A percentile compares a stretch with the other conserved stretches of the same genome.
Conservation (phyloP, 768 basidiomycete species). For the Lactifluus echinatus region DNA sequence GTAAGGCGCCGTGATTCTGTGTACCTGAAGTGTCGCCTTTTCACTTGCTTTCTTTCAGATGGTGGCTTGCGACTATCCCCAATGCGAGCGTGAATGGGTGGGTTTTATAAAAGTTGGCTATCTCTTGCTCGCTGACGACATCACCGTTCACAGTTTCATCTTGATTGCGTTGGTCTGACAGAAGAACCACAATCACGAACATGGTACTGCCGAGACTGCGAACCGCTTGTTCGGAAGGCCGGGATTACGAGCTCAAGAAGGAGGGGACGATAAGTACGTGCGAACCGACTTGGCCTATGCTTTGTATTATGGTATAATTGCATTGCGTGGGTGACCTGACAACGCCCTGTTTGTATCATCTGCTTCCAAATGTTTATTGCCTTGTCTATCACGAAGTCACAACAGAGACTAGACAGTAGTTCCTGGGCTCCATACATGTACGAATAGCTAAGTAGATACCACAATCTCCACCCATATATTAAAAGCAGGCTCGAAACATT, state of each 20-base stretch:
- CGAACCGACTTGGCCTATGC: neutral
- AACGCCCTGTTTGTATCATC: neutral
- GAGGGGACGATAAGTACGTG: constrained; percentile 26
- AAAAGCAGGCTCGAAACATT: no score
- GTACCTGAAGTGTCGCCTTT: neutral
- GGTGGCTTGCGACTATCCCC: constrained; percentile 74
- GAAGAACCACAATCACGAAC: constrained; percentile 45
- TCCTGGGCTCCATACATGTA: neutral
- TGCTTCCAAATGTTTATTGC: neutral
- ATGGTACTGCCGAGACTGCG: constrained; percentile 70
- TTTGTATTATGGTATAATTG: neutral
- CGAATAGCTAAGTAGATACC: neutral
- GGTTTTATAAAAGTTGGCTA: constrained; percentile 25
- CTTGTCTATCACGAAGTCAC: neutral
- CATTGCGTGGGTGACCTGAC: neutral
- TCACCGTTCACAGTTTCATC: constrained; percentile 51
- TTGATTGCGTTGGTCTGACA: constrained; percentile 53
- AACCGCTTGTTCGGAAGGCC: constrained; percentile 24
- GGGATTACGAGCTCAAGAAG: constrained; percentile 23
- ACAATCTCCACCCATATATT: no score
- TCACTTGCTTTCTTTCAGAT: constrained; percentile 40
- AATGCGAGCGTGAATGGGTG: constrained; percentile 80
- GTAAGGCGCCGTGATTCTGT: constrained; percentile 33
- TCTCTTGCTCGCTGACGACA: neutral
- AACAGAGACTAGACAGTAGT: neutral